These are phyloP conservation scores for Tulasnella sp. DNA, from an alignment of 768 basidiomycete species.

Conservation along the genomic window DNA sequence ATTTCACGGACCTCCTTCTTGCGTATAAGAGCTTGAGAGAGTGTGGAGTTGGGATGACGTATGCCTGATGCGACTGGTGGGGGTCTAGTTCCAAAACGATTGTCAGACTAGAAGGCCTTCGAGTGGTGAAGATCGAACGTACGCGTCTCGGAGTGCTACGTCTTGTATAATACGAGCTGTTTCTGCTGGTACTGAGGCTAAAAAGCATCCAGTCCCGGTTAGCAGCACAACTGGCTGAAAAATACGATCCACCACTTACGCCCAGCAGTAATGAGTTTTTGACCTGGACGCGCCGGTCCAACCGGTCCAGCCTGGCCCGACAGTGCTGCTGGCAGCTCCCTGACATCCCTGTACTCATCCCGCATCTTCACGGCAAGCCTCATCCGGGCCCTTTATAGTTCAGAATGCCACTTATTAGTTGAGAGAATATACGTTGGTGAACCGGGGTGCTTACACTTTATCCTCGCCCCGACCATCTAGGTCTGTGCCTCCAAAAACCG, in stretches of 20 bases:
- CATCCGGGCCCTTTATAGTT: constrained; percentile 54
- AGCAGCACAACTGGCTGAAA: not conserved
- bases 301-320: constrained; percentile 70
- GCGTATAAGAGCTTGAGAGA: constrained; percentile 85
- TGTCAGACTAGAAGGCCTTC: not conserved
- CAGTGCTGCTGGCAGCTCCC: constrained; percentile 75
- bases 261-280: constrained; percentile 70
- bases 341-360: constrained; percentile 84
- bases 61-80: constrained; percentile 35
- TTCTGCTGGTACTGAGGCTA: constrained; percentile 46
- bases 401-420: not conserved
- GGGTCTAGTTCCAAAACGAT: constrained; percentile 18
- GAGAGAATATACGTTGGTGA: not conserved
- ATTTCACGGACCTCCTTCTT: constrained; percentile 92
- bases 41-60: constrained; percentile 58
- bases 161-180: constrained; percentile 57
- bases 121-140: constrained; percentile 32
- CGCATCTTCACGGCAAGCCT: constrained; percentile 79
- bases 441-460: constrained; percentile 49
- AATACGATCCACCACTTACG: constrained; percentile 42
- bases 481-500: constrained; percentile 23
- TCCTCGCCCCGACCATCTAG: constrained; percentile 53
- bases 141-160: constrained; percentile 53
- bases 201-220: constrained; percentile 2
- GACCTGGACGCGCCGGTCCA: constrained; percentile 70